A percentile compares a stretch with the other conserved stretches of the same genome.
These are phyloP conservation scores for Penicillium sp. DNA, from an alignment of 2,329 filamentous ascomycete genomes.

Conservation along the genomic window DNA sequence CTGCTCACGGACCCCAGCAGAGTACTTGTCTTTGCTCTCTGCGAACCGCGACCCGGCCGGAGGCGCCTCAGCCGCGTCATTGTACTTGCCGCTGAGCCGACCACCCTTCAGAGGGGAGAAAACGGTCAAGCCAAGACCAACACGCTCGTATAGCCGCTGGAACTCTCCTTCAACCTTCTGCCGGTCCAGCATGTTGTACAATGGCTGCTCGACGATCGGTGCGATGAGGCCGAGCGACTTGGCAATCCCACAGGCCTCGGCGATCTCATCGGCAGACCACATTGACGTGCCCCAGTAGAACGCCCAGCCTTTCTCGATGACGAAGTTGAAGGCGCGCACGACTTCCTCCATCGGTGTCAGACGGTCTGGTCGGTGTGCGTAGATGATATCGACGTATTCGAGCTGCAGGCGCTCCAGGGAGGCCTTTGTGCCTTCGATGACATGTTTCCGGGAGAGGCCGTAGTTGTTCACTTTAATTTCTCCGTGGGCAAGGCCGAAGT, in stretches of 20 bases:
- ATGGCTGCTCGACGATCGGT: constrained; percentile 60
- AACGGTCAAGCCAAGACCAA: constrained; percentile 66
- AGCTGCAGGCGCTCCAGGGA: constrained; percentile 66
- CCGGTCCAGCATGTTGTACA: constrained; percentile 68
- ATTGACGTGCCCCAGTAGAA: constrained; percentile 76
- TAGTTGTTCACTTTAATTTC: constrained; percentile 69
- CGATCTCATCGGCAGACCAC: constrained; percentile 71
- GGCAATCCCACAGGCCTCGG: constrained; percentile 65
- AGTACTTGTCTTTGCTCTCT: constrained; percentile 61
- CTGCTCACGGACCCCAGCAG: constrained; percentile 50
- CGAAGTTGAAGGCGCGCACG: constrained; percentile 72
- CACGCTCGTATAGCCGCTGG: constrained; percentile 63
- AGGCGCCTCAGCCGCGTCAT: constrained; percentile 57
- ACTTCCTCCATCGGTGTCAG: constrained; percentile 73
- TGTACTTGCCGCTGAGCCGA: constrained; percentile 71
- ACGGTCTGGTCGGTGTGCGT: constrained; percentile 72
- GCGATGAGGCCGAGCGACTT: constrained; percentile 65
- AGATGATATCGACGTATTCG: constrained; percentile 72
- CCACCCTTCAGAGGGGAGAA: constrained; percentile 67
- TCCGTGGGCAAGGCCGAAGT: constrained; percentile 67
- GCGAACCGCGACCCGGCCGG: constrained; percentile 65
- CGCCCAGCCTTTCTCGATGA: constrained; percentile 70
- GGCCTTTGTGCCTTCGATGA: constrained; percentile 67
- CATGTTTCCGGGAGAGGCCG: constrained; percentile 72
- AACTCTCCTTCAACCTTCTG: constrained; percentile 68